Percentiles rank a stretch among this genome's conserved stretches.
Conservation (phyloP, 495 filamentous ascomycete species). For the Penicillium odoratum region DNA sequence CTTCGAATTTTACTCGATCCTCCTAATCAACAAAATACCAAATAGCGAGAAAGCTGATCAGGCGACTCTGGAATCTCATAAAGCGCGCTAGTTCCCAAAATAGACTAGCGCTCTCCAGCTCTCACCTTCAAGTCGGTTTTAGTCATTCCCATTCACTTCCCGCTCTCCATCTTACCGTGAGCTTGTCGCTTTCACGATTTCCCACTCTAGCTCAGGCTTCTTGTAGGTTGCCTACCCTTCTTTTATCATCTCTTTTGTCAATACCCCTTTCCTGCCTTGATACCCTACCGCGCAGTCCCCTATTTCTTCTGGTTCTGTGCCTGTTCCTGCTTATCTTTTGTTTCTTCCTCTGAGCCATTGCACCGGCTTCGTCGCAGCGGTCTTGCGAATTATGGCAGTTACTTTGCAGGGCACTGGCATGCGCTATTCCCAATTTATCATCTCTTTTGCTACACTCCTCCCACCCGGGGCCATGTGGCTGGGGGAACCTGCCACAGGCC, state of each 20-base stretch:
- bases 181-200: slow-evolving; percentile 11
- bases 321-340: slow-evolving; percentile 6
- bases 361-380: neutral
- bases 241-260: slow-evolving; percentile 17
- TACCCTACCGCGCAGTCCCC: neutral
- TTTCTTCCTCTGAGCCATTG: neutral
- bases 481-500: slow-evolving; percentile 5
- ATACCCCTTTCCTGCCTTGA: slow-evolving; percentile 10
- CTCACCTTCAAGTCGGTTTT: slow-evolving; percentile 2
- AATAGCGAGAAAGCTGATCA: neutral
- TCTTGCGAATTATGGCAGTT: neutral
- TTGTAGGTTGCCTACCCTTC: slow-evolving; percentile 48
- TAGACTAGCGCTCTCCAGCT: slow-evolving; percentile 8
- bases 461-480: slow-evolving; percentile 11
- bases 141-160: slow-evolving; percentile 3
- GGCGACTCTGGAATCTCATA: neutral
- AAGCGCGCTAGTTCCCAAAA: neutral
- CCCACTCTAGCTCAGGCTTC: slow-evolving; percentile 36
- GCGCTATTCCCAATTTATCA: slow-evolving; percentile 15
- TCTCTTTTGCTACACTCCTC: slow-evolving; percentile 19
- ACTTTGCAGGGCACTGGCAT: slow-evolving; percentile 14
- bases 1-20: no score
- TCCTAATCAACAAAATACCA: no score
- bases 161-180: slow-evolving; percentile 14
- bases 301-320: slow-evolving; percentile 1